A percentile compares a stretch with the other conserved stretches of the same genome.
Conservation (phyloP, 225 moss, liverwort and hornwort species). For the Ulota crispa region DNA sequence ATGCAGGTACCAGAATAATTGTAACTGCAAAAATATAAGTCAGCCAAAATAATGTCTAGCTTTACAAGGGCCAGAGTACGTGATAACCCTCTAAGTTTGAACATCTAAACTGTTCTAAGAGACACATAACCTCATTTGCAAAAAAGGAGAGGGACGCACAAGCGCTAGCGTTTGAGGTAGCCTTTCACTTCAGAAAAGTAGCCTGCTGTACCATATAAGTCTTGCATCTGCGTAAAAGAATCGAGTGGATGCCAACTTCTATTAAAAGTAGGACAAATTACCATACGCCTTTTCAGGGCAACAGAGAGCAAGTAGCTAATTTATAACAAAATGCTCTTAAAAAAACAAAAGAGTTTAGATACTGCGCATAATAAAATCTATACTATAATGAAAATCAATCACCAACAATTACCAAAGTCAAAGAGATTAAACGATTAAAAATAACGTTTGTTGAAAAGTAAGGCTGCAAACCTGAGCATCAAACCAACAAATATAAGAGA, state of each 20-base stretch:
- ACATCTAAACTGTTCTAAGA: background rate
- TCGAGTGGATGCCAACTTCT: conserved; percentile 21
- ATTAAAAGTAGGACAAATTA: conserved; percentile 14
- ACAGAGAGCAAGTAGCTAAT: background rate
- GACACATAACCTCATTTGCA: background rate
- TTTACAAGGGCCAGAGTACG: background rate
- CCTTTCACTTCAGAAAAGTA: conserved; percentile 80
- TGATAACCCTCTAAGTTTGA: background rate
- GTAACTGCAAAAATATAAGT: background rate
- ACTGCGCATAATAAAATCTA: background rate
- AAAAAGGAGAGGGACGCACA: conserved; percentile 45
- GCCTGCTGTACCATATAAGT: conserved; percentile 78
- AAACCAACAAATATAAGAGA: conserved; percentile 69
- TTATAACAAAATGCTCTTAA: background rate
- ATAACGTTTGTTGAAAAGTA: background rate
- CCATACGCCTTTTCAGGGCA: conserved; percentile 11
- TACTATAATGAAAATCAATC: background rate
- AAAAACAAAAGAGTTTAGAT: background rate
- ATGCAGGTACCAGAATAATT: background rate
- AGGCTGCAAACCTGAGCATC: conserved; percentile 56
- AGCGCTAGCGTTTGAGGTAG: conserved; percentile 73
- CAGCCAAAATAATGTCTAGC: background rate
- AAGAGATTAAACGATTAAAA: background rate
- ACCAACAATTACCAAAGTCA: background rate
- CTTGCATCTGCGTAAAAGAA: conserved; percentile 68